Evolutionary conservation across 176 grass and related monocot genomes (phyloP).

Genomic region (Musa schizocarpa): DNA sequence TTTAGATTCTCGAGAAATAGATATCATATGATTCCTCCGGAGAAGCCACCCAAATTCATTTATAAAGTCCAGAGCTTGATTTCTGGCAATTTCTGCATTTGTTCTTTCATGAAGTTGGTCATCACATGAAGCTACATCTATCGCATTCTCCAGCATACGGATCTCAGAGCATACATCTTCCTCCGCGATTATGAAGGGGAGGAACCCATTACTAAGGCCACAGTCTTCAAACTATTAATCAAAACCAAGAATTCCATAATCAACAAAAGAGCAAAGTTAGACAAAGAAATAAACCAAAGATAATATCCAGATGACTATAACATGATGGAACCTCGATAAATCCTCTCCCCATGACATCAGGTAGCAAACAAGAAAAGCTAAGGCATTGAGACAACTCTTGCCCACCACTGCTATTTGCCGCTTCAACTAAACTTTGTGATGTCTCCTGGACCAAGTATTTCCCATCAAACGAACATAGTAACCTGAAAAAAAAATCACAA

Average conservation of each 20-base stretch:
- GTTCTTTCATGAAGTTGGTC: conserved; percentile 11
- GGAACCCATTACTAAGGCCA: conserved; percentile 56
- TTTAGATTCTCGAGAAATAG: conserved; percentile 25
- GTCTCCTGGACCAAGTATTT: conserved; percentile 67
- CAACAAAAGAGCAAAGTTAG: conserved; percentile 17
- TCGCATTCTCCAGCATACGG: conserved; percentile 59
- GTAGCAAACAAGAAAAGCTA: conserved; percentile 72
- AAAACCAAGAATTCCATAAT: not conserved
- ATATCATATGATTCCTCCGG: conserved; percentile 43
- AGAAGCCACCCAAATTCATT: conserved; percentile 95
- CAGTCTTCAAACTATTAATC: conserved; percentile 38
- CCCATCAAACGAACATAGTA: conserved; percentile 77
- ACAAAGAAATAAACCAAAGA: conserved; percentile 14
- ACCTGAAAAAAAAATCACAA: conserved; percentile 34
- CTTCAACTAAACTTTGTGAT: conserved; percentile 37
- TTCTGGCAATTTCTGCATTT: conserved; percentile 35
- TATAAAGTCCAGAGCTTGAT: conserved; percentile 74
- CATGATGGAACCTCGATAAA: conserved; percentile 61
- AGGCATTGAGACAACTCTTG: conserved; percentile 44
- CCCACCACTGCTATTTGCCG: conserved; percentile 14
- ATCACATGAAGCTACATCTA: conserved; percentile 28
- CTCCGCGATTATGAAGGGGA: conserved; percentile 72
- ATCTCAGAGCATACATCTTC: conserved; percentile 77
- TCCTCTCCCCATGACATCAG: conserved; percentile 60
- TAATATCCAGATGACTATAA: not conserved